Percentiles rank a stretch among this genome's conserved stretches.
Conservation (phyloP, 2,329 filamentous ascomycete species). For the Diplodia mutila region DNA sequence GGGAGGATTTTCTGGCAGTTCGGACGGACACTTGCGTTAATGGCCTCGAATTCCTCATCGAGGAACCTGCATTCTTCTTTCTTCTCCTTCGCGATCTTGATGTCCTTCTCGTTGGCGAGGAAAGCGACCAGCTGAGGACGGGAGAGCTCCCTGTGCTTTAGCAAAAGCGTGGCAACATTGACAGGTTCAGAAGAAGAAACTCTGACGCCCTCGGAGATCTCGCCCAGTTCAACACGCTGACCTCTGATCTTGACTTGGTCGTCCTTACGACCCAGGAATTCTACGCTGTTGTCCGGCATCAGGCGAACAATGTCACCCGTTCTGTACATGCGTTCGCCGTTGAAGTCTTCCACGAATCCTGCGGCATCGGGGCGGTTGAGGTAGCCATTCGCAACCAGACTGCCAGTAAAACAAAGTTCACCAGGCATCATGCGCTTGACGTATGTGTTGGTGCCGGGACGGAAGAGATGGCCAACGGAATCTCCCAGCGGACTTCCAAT, state of each 20-base stretch:
- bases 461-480: constrained; percentile 35
- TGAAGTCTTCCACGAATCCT: constrained; percentile 25
- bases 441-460: constrained; percentile 36
- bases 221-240: constrained; percentile 46
- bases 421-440: constrained; percentile 56
- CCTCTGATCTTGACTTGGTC: constrained; percentile 41
- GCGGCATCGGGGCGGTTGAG: constrained; percentile 38
- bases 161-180: constrained; percentile 10
- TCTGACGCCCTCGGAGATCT: constrained; percentile 40
- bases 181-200: constrained; percentile 37
- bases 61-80: constrained; percentile 29
- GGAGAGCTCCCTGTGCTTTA: constrained; percentile 21
- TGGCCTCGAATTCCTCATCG: constrained; percentile 25
- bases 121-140: constrained; percentile 20
- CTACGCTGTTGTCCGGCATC: constrained; percentile 29
- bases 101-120: constrained; percentile 28
- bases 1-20: constrained; percentile 35
- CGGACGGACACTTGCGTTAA: constrained; percentile 27
- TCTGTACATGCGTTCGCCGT: constrained; percentile 28
- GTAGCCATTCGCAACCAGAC: constrained; percentile 29
- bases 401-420: constrained; percentile 30
- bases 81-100: constrained; percentile 24
- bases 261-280: constrained; percentile 31
- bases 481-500: constrained; percentile 32
- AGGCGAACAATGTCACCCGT: constrained; percentile 30